Evolutionary conservation across 2,329 filamentous ascomycete genomes (phyloP), one percentile per base, ranked within the genome.

Genomic region (Clarireedia hainanense): DNA sequence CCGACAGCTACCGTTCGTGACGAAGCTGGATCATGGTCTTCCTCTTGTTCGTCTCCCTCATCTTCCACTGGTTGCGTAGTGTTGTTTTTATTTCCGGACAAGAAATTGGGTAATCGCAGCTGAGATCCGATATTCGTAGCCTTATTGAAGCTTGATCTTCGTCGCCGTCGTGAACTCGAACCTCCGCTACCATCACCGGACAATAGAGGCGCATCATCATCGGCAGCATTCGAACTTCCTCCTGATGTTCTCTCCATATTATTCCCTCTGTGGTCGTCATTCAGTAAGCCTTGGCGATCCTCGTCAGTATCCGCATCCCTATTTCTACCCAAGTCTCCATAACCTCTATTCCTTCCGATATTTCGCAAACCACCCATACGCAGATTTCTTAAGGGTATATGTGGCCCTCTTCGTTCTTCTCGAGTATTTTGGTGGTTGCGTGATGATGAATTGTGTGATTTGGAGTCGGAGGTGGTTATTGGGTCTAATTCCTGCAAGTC

Each of bases 401-500:
- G 63, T 27, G 61, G 56, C 43, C 61, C 54, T 56, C 66, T 60
- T 50, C 67, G 59, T 55, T 65, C 67, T 58, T 66, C 59, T 20
- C 57, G 58, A 37, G 60, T 59, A 51, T 63, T 68, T 56, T 64
- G 60, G n/a, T 65, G 63, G 53, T 64, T 64, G 40, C 61, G 58
- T 23, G 64, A 58, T 27, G 66, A 67, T 5, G 43, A 26, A 34
- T 64, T 63, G 50, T 60, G 57, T 39, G 61, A 58, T 14, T 63
- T 47, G 4, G 62, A 58, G 52, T 53, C 65, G 36, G 65, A 62
- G 47, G 58, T 66, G 40, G 63, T 65, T 57, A 71, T 56, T 55
- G 88, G 87, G 68, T 91, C 88, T 63, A 94, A 83, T 75, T 92
- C 89, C 67, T 89, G 80, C 63, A 90, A 79, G 65, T 91, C 86